Evolutionary conservation across 441 rosid genomes (phyloP), one percentile per base, ranked within the genome.

Genomic region (Erodium chrysanthum): DNA sequence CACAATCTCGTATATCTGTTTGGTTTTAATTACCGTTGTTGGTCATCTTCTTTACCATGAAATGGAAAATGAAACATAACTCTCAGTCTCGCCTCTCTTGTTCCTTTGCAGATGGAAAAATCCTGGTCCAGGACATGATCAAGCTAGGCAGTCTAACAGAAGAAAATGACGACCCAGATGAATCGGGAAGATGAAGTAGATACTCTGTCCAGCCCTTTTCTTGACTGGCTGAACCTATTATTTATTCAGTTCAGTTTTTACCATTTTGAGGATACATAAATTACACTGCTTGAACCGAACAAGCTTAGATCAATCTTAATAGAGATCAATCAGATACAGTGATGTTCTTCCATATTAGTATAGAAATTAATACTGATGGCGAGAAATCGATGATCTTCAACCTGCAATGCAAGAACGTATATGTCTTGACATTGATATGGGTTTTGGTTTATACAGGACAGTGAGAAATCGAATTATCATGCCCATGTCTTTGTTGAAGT

Each of bases 121-220:
- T 87, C 65, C 80, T 82, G 18, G 89, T 87, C 0, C 80, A 83
- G 76, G 92, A 87, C 77, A 70, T 85, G 12, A 79, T 85, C 60
- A 82, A 80, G 81, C 67, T 85, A 78, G 86, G 85, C 0, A 76
- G 82, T 17, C 81, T 82, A 79, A 79, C 78, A 37, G 89, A 84
- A 68, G 83, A 82, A 64, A 79, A 37, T 15, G 85, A 82, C 23
- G 66, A 31, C 35, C 4, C 76, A 23, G 77, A 74, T 0, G 85
- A 80, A 4, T 76, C 73, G 37, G 78, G 73, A 71, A 73, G 76
- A 67, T 70, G 48, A 40, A 31, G 29, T 25, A 50, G 59, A 52
- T 52, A 17, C 23, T 4, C 17, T 8, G 9, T 18, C 23, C 22
- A 17, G 2, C 23, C 22, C 22, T 17, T 52, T 52, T 52, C 15